Conservation (phyloP, 2,329 filamentous ascomycete genomes). For the Aspergillus novoparasiticus region DNA sequence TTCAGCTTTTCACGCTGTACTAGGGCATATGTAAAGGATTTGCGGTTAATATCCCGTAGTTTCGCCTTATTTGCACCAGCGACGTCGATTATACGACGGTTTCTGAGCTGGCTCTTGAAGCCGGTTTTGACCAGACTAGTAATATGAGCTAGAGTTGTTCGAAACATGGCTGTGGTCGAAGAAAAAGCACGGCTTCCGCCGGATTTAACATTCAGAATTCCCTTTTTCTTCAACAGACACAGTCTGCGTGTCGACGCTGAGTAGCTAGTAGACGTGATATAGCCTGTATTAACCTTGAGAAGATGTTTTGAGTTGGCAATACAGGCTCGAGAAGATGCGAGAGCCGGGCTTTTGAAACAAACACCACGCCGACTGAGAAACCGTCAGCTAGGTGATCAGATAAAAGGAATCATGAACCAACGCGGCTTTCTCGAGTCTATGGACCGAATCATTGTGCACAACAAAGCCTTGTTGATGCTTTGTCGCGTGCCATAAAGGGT, state of each 20-base stretch:
- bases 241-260: background rate
- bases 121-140: background rate
- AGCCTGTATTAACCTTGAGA: background rate
- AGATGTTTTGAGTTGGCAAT: background rate
- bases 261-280: background rate
- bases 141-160: background rate
- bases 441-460: background rate
- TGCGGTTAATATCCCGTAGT: background rate
- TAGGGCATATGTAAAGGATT: background rate
- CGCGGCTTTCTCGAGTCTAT: background rate
- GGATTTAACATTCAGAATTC: background rate
- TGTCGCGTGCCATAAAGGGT: background rate
- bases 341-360: background rate
- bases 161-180: background rate
- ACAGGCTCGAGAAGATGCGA: background rate
- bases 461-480: background rate
- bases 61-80: no score
- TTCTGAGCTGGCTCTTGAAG: background rate
- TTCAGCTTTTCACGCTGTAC: background rate
- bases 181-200: background rate
- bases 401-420: slow-evolving; percentile 1
- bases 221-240: background rate
- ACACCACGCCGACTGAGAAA: background rate
- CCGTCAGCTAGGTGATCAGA: background rate
- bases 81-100: background rate